Evolutionary conservation across 495 filamentous ascomycete species (phyloP).

Genomic region (Aspergillus egyptiacus): DNA sequence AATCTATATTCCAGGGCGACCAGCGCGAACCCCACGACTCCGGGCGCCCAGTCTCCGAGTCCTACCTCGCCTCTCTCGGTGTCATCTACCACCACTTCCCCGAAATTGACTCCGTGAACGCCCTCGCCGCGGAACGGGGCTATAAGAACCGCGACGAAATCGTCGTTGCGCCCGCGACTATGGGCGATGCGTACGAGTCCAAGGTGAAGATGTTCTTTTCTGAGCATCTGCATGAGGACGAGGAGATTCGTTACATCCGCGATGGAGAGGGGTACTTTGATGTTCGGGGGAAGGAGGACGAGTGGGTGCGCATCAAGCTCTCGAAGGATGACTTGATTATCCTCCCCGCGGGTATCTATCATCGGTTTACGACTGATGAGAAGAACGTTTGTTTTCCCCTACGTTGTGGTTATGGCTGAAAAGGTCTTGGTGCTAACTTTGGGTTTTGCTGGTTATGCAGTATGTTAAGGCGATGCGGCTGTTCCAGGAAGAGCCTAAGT

Average conservation of each 20-base stretch:
- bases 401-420: neutral
- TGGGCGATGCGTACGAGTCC: slow-evolving; percentile 75
- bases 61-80: slow-evolving; percentile 65
- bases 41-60: slow-evolving; percentile 53
- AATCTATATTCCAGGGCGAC: slow-evolving; percentile 68
- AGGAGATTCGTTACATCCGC: slow-evolving; percentile 96
- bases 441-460: slow-evolving; percentile 36
- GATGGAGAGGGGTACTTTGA: slow-evolving; percentile 93
- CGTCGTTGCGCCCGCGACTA: slow-evolving; percentile 75
- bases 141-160: slow-evolving; percentile 97
- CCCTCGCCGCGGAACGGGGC: slow-evolving; percentile 63
- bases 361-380: slow-evolving; percentile 91
- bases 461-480: slow-evolving; percentile 94
- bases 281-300: slow-evolving; percentile 62
- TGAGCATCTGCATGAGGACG: slow-evolving; percentile 96
- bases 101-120: slow-evolving; percentile 58
- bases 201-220: slow-evolving; percentile 91
- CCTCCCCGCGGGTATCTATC: slow-evolving; percentile 93
- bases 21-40: slow-evolving; percentile 89
- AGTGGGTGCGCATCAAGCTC: slow-evolving; percentile 81
- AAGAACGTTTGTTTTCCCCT: slow-evolving; percentile 63
- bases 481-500: slow-evolving; percentile 98
- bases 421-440: slow-evolving; percentile 15
- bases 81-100: slow-evolving; percentile 70
- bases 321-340: slow-evolving; percentile 73